Percentiles rank a stretch among this genome's conserved stretches.
Evolutionary conservation across 192 early-diverging fungal species (phyloP).

Genomic region (Coemansia sp.): DNA sequence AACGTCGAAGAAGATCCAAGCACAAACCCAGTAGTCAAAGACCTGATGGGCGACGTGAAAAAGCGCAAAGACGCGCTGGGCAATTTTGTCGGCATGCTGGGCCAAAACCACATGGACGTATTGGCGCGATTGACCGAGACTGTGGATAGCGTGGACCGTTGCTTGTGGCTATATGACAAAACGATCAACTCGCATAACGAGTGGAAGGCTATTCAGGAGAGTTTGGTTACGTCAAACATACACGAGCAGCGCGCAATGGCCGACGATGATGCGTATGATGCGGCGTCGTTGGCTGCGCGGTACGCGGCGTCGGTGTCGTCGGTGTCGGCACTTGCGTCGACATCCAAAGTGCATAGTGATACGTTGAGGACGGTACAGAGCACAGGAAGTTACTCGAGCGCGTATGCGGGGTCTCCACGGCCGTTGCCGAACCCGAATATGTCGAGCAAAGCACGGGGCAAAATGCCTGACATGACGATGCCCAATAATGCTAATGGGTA

Average conservation of each 20-base stretch:
- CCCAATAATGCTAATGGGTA: not conserved
- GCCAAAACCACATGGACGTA: constrained; percentile 17
- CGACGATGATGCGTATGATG: not conserved
- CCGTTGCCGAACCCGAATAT: constrained; percentile 8
- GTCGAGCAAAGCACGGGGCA: constrained; percentile 52
- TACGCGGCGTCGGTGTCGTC: not conserved
- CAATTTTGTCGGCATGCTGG: constrained; percentile 46
- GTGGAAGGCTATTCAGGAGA: constrained; percentile 50
- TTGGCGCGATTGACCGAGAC: constrained; percentile 24
- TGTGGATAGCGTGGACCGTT: constrained; percentile 25
- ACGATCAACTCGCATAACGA: constrained; percentile 44
- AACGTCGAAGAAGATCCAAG: constrained; percentile 42
- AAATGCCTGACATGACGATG: constrained; percentile 32
- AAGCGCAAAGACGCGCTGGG: constrained; percentile 28
- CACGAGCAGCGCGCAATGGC: constrained; percentile 4
- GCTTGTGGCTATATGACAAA: constrained; percentile 41
- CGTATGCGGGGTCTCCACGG: constrained; percentile 4
- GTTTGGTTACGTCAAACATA: constrained; percentile 17
- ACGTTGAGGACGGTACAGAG: not conserved
- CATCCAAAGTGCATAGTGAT: constrained; percentile 10
- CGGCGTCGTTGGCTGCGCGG: constrained; percentile 4
- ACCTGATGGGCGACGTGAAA: constrained; percentile 35
- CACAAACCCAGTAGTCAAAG: constrained; percentile 29
- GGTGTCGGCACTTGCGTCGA: constrained; percentile 9
- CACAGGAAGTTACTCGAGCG: not conserved